Base-by-base conservation (phyloP, 202 grass and related monocot genomes). In the Cymbopogon flexuosus region DNA sequence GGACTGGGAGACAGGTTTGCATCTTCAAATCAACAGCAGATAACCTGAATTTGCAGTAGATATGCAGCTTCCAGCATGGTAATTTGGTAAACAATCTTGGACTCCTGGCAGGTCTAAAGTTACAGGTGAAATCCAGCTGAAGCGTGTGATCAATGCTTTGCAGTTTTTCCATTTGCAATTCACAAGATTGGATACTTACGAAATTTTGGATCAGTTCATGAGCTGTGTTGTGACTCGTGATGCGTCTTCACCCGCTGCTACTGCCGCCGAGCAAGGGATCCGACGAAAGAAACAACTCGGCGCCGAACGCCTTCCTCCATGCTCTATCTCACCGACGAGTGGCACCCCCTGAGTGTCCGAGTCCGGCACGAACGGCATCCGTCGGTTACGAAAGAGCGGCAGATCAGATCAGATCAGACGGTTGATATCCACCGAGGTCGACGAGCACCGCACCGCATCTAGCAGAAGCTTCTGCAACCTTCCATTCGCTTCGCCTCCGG, bases 381-480 rank as follows among this genome's bases (percentile, higher is more conserved):
- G 31, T 76, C 39, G 37, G 59, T 69, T 35, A 12, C 19, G 8
- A 52, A 23, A 59, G 11, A 29, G 39, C 54, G 79, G 79, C 27
- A 27, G 27, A 27, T 27, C 27, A 27, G 5, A 33, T 3, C 5
- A 0, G 72, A 76, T 76, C 41, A 70, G 63, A 52, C 49, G 77
- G 22, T 9, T 10, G 34, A 30, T 61, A 8, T 18, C 4, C 40
- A 18, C 31, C 5, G 14, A 31, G 23, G 16, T 43, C 13, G 30
- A 14, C 36, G 65, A 34, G 8, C 19, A 11, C 46, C 78, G 8
- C 19, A 11, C 45, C 78, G 73, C 42, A 76, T 35, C 65, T 59
- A 39, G 70, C 8, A 42, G 83, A 79, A 88, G 45, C 42, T 86
- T 88, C 86, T 72, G 64, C 75, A 76, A 67, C 63, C 75, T 91